Conservation (phyloP, 495 filamentous ascomycete species). For the Ascodesmis nigricans region DNA sequence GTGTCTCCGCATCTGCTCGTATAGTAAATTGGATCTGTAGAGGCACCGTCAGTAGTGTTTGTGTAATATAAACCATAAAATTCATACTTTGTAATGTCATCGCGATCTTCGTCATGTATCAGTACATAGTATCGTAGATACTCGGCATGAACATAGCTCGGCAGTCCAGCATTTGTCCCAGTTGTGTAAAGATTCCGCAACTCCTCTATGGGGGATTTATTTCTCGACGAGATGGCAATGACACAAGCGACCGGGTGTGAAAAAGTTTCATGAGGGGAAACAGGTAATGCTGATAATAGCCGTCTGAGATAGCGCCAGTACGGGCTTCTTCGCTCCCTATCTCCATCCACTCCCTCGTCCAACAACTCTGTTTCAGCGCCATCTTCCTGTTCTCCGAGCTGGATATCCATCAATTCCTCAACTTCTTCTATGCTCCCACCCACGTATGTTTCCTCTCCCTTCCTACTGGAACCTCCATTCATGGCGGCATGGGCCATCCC, state of each 20-base stretch:
- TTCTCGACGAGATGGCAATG: slow-evolving; percentile 80
- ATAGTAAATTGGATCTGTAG: slow-evolving; percentile 30
- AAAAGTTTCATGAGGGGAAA: slow-evolving; percentile 77
- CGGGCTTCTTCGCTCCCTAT: slow-evolving; percentile 37
- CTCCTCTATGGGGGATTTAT: slow-evolving; percentile 57
- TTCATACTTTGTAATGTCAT: slow-evolving; percentile 75
- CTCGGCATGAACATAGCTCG: slow-evolving; percentile 65
- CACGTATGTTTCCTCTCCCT: slow-evolving; percentile 21
- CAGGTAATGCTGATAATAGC: slow-evolving; percentile 50
- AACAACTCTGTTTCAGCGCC: too few relatives aligned
- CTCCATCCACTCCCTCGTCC: too few relatives aligned
- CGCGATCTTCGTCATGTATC: slow-evolving; percentile 87
- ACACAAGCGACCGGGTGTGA: slow-evolving; percentile 88
- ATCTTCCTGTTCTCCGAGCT: slow-evolving; percentile 29
- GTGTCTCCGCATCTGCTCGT: slow-evolving; percentile 94
- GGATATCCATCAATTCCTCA: slow-evolving; percentile 36
- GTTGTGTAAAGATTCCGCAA: slow-evolving; percentile 59
- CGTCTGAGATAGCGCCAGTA: slow-evolving; percentile 65
- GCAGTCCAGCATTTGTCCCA: slow-evolving; percentile 47
- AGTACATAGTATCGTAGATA: slow-evolving; percentile 90
- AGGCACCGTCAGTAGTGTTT: too few relatives aligned
- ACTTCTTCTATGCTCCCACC: slow-evolving; percentile 34
- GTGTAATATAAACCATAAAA: slow-evolving; percentile 10
- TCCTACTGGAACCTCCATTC: slow-evolving; percentile 20
- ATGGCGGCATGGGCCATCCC: slow-evolving; percentile 25